Percentiles rank a stretch among this genome's conserved stretches.
phyloP scores from a whole-genome alignment of 805 yeast genomes.

The Candida xyloterini region DNA sequence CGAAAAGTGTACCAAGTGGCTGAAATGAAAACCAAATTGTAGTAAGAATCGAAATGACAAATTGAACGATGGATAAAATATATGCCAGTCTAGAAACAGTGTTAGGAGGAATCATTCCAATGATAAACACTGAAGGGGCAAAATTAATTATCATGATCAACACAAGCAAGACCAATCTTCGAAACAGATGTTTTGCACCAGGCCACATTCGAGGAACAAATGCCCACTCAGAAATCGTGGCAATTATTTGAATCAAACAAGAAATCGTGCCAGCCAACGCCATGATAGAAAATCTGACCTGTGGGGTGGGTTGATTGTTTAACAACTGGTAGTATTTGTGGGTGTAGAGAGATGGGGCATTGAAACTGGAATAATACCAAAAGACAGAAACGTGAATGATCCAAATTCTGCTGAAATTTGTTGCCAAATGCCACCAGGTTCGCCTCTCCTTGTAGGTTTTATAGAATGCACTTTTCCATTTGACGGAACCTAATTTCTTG shows the following conservation, averaged over 20 bases:
- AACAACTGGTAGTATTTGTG: constrained; percentile 37
- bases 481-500: constrained; percentile 30
- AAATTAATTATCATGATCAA: constrained; percentile 34
- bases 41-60: constrained; percentile 40
- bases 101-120: constrained; percentile 37
- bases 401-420: constrained; percentile 53
- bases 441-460: constrained; percentile 49
- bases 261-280: constrained; percentile 47
- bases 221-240: constrained; percentile 40
- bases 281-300: constrained; percentile 41
- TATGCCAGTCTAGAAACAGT: constrained; percentile 36
- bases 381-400: constrained; percentile 47
- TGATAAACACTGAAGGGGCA: constrained; percentile 41
- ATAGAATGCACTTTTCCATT: constrained; percentile 41
- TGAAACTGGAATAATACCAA: constrained; percentile 52
- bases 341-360: constrained; percentile 50
- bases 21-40: constrained; percentile 42
- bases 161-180: constrained; percentile 34
- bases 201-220: constrained; percentile 50
- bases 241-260: constrained; percentile 39
- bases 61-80: constrained; percentile 40
- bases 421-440: constrained; percentile 48
- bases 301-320: constrained; percentile 45
- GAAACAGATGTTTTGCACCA: constrained; percentile 39
- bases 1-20: constrained; percentile 36